These are phyloP conservation scores for Fusarium falciforme DNA, from an alignment of 2,329 filamentous ascomycete species.

Conservation along the genomic window DNA sequence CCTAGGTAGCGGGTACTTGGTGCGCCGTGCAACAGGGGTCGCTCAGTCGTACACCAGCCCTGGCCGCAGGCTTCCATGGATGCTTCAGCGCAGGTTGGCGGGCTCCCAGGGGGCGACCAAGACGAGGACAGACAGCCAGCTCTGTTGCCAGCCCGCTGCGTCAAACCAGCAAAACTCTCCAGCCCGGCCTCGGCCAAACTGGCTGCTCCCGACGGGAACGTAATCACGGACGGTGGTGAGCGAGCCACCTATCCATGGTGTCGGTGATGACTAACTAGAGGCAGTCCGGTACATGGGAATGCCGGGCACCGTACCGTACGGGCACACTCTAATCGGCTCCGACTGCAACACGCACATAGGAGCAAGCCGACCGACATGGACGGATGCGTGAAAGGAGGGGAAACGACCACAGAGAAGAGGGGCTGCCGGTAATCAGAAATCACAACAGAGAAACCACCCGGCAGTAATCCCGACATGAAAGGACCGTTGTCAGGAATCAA, in stretches of 20 bases:
- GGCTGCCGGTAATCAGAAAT: constrained; percentile 9
- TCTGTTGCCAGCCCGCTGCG: constrained; percentile 1
- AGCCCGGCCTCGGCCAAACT: background rate
- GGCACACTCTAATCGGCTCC: constrained; percentile 19
- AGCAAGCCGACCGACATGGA: background rate
- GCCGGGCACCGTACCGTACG: constrained; percentile 28
- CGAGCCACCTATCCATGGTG: background rate
- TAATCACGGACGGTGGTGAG: background rate
- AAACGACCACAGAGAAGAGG: constrained; percentile 2
- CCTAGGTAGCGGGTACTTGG: background rate
- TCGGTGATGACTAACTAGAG: constrained; percentile 5
- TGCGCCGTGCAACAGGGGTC: background rate
- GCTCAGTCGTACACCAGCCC: constrained; percentile 1
- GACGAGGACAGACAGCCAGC: background rate
- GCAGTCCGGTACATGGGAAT: constrained; percentile 8
- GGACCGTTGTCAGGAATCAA: background rate
- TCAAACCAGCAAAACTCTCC: background rate
- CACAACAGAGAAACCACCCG: background rate
- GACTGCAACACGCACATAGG: constrained; percentile 16
- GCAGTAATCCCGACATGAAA: constrained; percentile 1
- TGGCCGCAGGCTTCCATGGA: background rate
- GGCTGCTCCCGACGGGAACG: background rate
- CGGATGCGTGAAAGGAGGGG: constrained; percentile 2
- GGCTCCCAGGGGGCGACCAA: background rate
- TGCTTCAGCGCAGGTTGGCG: constrained; percentile 1